Base-by-base conservation (phyloP, 257 asterid genomes). In the Capsicum rhomboideum region DNA sequence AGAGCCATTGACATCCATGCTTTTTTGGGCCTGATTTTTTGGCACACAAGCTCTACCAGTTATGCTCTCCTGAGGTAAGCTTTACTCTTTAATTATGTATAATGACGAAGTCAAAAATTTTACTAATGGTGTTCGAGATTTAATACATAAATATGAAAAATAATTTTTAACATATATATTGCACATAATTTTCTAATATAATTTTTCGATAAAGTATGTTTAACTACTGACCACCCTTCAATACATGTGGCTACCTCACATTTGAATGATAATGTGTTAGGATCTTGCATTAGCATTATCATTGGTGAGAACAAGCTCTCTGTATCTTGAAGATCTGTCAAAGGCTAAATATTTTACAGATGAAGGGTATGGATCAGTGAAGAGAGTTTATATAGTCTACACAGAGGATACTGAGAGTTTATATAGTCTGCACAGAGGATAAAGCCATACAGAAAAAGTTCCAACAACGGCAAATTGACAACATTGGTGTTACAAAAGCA, bases 321-420 rank as follows among this genome's bases (percentile, higher is more conserved):
- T 87, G n/a, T 89, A 92, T 42, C 0, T 21, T 0, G 90, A 84
- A 34, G 92, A 90, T 59, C 67, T 93, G 56, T 85, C 89, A 0
- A 86, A 86, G 55, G 84, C 37, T 56, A 82, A 85, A 8, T 44
- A 86, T 12, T 92, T 92, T 44, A 84, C 90, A 1, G 42, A 86
- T 13, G 77, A 90, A 85, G 49, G 87, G 16, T 93, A 10, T 78
- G 95, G 92, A 66, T 92, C 95, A 0, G 92, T 92, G 29, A 89
- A 84, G 85, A 31, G 34, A 31, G 34, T 31, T 31, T 31, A 31
- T 31, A 31, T 3, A 31, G 78, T 90, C 66, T 85, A 93, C 85
- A 6, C 29, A 0, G 74, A 90, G 54, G 97, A 93, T 37, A 78
- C n/a, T n/a, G n/a, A 84, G 84, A 85, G 89, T 82, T 0, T 93